These are phyloP conservation scores for Arthromyces matolae DNA, from an alignment of 768 basidiomycete genomes.

Conservation along the genomic window DNA sequence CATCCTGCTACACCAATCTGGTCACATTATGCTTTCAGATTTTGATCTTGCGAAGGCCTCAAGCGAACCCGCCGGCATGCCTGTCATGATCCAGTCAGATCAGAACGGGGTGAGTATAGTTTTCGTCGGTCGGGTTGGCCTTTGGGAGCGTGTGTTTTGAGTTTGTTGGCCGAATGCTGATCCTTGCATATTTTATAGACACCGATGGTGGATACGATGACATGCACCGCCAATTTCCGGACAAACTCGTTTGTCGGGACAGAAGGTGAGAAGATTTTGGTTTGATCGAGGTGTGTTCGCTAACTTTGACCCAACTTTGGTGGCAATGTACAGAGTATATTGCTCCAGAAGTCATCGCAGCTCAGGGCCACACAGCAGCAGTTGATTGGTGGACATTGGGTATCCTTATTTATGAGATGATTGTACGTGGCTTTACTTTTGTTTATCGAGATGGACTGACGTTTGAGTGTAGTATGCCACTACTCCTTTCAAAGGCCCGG, in stretches of 20 bases:
- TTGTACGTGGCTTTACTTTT: conserved; percentile 58
- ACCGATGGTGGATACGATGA: conserved; percentile 93
- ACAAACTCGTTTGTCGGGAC: conserved; percentile 99
- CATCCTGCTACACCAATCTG: conserved; percentile 94
- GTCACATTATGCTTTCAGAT: conserved; percentile 99
- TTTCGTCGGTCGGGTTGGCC: no score
- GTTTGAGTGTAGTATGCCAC: conserved; percentile 78
- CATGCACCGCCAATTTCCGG: conserved; percentile 95
- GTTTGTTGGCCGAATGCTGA: conserved; percentile 12
- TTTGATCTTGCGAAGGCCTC: conserved; percentile 98
- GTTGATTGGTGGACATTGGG: conserved; percentile 99
- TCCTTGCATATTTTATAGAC: conserved; percentile 43
- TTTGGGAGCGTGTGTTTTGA: conserved; percentile 1
- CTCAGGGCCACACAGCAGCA: conserved; percentile 93
- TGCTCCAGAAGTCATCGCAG: conserved; percentile 97
- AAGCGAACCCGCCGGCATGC: conserved; percentile 77
- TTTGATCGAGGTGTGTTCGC: conserved; percentile 17
- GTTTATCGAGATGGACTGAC: conserved; percentile 34
- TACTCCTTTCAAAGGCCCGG: conserved; percentile 96
- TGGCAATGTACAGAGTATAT: conserved; percentile 78
- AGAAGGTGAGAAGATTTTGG: conserved; percentile 60
- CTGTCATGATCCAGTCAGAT: conserved; percentile 83
- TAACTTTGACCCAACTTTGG: conserved; percentile 24
- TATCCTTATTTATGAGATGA: conserved; percentile 98
- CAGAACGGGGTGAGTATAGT: conserved; percentile 88